A percentile compares a stretch with the other conserved stretches of the same genome.
phyloP scores from a whole-genome alignment of 2,329 filamentous ascomycete species.

The Calonectria honghensis region DNA sequence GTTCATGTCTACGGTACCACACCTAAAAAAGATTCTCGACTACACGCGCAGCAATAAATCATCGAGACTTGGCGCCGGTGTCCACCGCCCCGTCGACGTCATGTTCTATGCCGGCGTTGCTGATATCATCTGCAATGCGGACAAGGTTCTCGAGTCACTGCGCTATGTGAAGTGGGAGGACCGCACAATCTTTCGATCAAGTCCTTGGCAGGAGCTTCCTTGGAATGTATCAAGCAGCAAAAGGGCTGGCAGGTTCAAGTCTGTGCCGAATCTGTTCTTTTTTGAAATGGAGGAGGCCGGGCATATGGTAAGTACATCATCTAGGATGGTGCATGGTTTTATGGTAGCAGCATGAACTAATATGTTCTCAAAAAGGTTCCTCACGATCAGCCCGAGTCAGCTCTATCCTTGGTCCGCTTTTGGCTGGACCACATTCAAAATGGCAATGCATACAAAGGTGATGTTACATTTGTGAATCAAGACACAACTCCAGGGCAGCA shows the following conservation, averaged over 20 bases:
- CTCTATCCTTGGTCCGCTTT: background rate
- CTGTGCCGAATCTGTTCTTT: conserved; percentile 2
- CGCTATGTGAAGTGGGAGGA: background rate
- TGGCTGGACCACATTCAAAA: background rate
- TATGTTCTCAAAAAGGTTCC: background rate
- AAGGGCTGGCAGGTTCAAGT: background rate
- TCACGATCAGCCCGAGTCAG: background rate
- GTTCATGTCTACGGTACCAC: background rate
- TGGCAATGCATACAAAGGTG: background rate
- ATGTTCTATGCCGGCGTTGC: conserved; percentile 12
- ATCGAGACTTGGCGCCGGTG: background rate
- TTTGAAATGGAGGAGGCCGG: conserved; percentile 14
- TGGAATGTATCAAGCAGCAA: background rate
- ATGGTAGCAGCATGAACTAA: background rate
- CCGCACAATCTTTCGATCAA: background rate
- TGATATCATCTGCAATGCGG: conserved; percentile 16
- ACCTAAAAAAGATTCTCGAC: background rate
- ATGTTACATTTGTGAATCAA: background rate
- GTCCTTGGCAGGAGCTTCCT: background rate
- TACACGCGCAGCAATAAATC: background rate
- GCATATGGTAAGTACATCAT: background rate
- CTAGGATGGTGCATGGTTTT: too few relatives aligned
- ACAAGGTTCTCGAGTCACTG: background rate
- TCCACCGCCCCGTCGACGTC: background rate
- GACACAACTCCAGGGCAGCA: background rate